Evolutionary conservation across 768 basidiomycete genomes (phyloP).

Genomic region (Russula foetens): DNA sequence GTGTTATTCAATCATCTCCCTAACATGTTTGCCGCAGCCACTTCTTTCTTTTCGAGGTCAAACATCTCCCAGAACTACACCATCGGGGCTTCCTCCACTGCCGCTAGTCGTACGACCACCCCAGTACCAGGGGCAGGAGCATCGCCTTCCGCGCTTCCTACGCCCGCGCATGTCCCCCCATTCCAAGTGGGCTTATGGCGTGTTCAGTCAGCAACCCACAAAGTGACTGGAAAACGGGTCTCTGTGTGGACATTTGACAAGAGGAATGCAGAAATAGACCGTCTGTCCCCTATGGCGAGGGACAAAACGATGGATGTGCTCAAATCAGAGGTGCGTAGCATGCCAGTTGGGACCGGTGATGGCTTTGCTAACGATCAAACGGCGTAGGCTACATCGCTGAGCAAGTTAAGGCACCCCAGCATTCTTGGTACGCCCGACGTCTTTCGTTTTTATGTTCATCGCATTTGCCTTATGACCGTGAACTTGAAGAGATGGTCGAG

Average conservation of each 20-base stretch:
- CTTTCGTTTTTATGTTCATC: neutral
- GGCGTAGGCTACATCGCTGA: conserved; percentile 69
- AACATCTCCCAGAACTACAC: conserved; percentile 76
- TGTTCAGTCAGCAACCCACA: conserved; percentile 80
- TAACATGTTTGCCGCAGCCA: conserved; percentile 65
- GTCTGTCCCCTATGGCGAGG: conserved; percentile 50
- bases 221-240: conserved; percentile 83
- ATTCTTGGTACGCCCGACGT: conserved; percentile 56
- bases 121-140: conserved; percentile 31
- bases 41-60: conserved; percentile 75
- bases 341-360: neutral
- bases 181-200: conserved; percentile 83
- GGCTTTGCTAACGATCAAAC: neutral
- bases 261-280: conserved; percentile 62
- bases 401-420: conserved; percentile 85
- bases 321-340: conserved; percentile 71
- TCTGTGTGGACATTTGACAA: conserved; percentile 94
- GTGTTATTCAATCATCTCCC: neutral
- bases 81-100: conserved; percentile 35
- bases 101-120: conserved; percentile 30
- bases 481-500: conserved; percentile 87
- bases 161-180: conserved; percentile 37
- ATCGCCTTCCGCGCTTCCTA: conserved; percentile 31
- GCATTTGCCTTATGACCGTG: conserved; percentile 13
- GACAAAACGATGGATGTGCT: conserved; percentile 78